Conservation (phyloP, 202 grass and related monocot genomes). For the Bolboschoenoplectus hybrid region DNA sequence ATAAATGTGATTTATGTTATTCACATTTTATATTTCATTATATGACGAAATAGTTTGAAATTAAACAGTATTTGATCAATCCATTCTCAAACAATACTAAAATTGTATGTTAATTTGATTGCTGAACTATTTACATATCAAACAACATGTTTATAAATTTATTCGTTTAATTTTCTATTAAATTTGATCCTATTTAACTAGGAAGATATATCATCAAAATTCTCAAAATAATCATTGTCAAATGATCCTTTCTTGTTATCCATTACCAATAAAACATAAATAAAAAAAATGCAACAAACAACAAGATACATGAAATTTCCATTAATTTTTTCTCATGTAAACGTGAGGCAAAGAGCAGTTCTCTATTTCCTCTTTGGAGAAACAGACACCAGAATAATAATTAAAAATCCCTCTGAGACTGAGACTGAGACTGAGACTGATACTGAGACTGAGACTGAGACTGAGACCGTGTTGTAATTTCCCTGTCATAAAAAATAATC, state of each 20-base stretch:
- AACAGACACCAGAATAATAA: constrained; percentile 20
- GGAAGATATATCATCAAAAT: no score
- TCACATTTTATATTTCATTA: no score
- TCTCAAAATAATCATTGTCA: no score
- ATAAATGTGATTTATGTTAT: no score
- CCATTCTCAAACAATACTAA: no score
- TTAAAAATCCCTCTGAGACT: neutral
- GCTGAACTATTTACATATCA: neutral
- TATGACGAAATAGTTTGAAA: no score
- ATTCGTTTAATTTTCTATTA: neutral
- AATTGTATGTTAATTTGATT: neutral
- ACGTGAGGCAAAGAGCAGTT: neutral
- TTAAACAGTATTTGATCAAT: no score
- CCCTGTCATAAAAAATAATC: neutral
- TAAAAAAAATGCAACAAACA: neutral
- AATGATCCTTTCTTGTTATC: no score
- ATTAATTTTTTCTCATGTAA: neutral
- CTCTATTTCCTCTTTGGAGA: neutral
- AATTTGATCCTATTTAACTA: no score
- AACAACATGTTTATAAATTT: neutral
- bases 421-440: no score
- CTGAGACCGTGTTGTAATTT: neutral
- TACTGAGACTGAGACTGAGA: no score
- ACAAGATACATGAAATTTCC: neutral
- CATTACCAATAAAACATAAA: no score